Conservation (phyloP, 1,284 basidiomycete species). For the Erythrobasidium hasegawianum region DNA sequence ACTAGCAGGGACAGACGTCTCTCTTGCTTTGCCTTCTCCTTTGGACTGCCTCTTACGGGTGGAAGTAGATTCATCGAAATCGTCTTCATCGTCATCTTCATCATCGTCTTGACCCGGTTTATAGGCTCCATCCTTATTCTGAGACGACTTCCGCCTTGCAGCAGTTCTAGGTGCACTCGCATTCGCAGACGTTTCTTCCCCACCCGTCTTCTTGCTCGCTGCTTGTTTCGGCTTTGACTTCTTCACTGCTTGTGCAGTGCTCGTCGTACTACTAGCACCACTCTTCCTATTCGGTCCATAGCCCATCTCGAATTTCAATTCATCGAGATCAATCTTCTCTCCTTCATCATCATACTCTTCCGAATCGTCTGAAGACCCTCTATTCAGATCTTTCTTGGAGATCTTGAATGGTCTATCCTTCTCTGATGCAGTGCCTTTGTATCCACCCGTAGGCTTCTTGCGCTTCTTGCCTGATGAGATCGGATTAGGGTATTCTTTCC, state of each 20-base stretch:
- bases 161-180: no score
- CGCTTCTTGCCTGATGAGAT: constrained; percentile 35
- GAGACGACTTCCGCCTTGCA: constrained; percentile 9
- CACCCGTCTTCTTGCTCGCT: not conserved
- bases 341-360: not conserved
- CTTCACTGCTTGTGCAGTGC: not conserved
- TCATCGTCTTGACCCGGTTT: constrained; percentile 18
- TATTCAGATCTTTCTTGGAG: constrained; percentile 19
- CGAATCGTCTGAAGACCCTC: constrained; percentile 17
- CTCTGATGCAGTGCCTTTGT: not conserved
- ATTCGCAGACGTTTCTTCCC: not conserved
- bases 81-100: constrained; percentile 11
- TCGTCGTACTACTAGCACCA: not conserved
- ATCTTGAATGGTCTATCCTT: constrained; percentile 13
- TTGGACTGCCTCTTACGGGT: not conserved
- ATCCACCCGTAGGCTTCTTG: constrained; percentile 14
- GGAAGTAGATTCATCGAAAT: not conserved
- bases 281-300: not conserved
- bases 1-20: constrained; percentile 7
- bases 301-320: constrained; percentile 4
- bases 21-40: not conserved
- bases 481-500: constrained; percentile 2
- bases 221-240: constrained; percentile 10
- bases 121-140: not conserved
- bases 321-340: constrained; percentile 3